phyloP scores from a whole-genome alignment of 441 rosid genomes.

The Macaranga tanarius region DNA sequence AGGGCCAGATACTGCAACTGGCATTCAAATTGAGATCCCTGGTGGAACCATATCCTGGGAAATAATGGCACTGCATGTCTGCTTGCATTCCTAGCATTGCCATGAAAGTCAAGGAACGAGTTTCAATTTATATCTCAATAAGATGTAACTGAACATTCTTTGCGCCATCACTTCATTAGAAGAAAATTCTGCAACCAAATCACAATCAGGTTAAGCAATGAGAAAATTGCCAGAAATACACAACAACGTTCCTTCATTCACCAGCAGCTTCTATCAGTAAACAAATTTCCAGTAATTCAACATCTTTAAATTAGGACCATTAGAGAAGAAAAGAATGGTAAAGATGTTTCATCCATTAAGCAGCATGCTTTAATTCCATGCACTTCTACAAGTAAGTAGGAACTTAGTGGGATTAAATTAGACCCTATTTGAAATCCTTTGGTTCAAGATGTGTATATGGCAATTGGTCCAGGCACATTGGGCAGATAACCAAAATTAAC shows the following conservation, averaged over 20 bases:
- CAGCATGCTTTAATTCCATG: not conserved
- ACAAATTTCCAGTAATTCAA: not conserved
- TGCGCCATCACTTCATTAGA: slow-evolving; percentile 4
- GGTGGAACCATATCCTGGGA: slow-evolving; percentile 34
- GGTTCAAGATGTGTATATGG: not conserved
- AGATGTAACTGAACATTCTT: not conserved
- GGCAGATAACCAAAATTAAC: not conserved
- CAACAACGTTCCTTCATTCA: not conserved
- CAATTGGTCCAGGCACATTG: not conserved
- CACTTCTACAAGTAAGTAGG: not conserved
- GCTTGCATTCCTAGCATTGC: slow-evolving; percentile 43
- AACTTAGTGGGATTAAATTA: not conserved
- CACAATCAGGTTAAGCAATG: not conserved
- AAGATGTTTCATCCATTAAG: not conserved
- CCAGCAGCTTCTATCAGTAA: not conserved
- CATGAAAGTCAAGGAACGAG: slow-evolving; percentile 22
- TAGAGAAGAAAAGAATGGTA: not conserved
- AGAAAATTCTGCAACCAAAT: slow-evolving; percentile 31
- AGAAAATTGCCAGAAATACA: not conserved
- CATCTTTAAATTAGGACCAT: not conserved
- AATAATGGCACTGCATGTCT: slow-evolving; percentile 35
- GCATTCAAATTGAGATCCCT: slow-evolving; percentile 42
- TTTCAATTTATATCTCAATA: slow-evolving; percentile 4
- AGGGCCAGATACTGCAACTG: slow-evolving; percentile 34
- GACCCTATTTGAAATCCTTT: not conserved